A percentile compares a stretch with the other conserved stretches of the same genome.
Evolutionary conservation across 2,329 filamentous ascomycete genomes (phyloP).

Genomic region (Rachicladosporium sp.): DNA sequence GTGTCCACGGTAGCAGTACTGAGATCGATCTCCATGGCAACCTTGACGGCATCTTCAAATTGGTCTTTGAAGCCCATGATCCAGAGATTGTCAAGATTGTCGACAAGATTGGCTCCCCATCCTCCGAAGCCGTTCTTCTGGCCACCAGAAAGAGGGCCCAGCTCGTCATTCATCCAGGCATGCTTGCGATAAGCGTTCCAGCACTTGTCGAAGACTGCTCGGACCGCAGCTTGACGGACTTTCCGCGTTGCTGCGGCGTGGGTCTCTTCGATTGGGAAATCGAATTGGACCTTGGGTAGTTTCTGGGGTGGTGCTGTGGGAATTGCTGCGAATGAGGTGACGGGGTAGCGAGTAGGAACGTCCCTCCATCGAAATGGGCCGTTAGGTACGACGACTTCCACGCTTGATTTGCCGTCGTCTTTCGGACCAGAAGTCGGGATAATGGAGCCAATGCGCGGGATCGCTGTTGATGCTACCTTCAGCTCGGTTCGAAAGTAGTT

Average conservation of each 20-base stretch:
- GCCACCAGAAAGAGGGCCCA: slow-evolving; percentile 31
- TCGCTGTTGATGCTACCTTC: no score
- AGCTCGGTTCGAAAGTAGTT: slow-evolving; percentile 21
- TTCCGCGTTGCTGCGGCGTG: slow-evolving; percentile 21
- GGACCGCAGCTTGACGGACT: slow-evolving; percentile 27
- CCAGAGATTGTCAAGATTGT: slow-evolving; percentile 35
- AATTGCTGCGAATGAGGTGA: slow-evolving; percentile 24
- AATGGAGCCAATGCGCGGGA: background rate
- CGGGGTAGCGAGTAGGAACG: slow-evolving; percentile 29
- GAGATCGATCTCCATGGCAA: slow-evolving; percentile 32
- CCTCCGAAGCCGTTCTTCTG: slow-evolving; percentile 32
- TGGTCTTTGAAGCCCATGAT: slow-evolving; percentile 38
- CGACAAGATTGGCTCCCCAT: slow-evolving; percentile 36
- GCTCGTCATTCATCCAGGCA: slow-evolving; percentile 39
- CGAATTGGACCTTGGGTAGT: slow-evolving; percentile 32
- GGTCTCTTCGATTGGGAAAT: slow-evolving; percentile 26
- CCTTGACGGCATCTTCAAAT: slow-evolving; percentile 33
- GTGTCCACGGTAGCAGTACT: slow-evolving; percentile 24
- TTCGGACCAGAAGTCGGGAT: background rate
- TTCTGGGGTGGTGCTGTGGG: slow-evolving; percentile 25
- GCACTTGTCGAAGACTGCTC: slow-evolving; percentile 30
- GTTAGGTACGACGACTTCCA: slow-evolving; percentile 2
- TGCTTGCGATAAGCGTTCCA: slow-evolving; percentile 33
- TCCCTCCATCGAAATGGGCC: slow-evolving; percentile 27
- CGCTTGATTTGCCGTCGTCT: background rate